Base-by-base conservation (phyloP, 2,329 filamentous ascomycete species). In the Fusarium sp. region DNA sequence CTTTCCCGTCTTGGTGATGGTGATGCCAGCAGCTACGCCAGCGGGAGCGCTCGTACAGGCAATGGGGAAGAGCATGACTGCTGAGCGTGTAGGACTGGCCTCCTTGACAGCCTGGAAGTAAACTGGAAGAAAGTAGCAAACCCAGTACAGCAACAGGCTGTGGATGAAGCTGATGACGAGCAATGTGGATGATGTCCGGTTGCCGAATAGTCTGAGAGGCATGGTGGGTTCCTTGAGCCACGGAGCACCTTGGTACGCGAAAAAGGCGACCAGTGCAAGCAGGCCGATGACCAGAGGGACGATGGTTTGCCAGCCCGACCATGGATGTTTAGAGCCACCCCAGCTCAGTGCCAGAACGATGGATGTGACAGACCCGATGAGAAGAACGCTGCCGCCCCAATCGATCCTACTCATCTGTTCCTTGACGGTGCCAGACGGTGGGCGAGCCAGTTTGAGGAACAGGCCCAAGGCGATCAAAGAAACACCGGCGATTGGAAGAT, bases 321-420 rank as follows among this genome's bases (percentile, higher is more conserved):
- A 89, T 1, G 81, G 70, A 72, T 88, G 86, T 3, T 81, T 81
- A 12, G 82, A 82, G 7, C 87, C 86, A 6, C 83, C 87, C 87
- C 87, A 89, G 0, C 85, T 84, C 15, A 88, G 81, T 8, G 82
- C 86, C 7, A 89, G 79, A 38, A 88, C 83, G 21, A 89, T 69
- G 10, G 83, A 74, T 1, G 80, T 76, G 15, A 80, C 77, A 0
- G 80, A 79, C 1, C 72, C 78, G 4, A 83, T 80, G 35, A 86
- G 78, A 1, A 86, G 60, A 19, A 70, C 52, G 25, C 82, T 85
- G 4, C 85, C 86, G 1, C 79, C 49, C 46, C 76, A 83, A 69
- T 89, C 86, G 49, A 85, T 75, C 3, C 67, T 70, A 15, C 23
- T 59, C 12, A 80, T 60, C 25, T 66, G 72, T 18, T 60, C 48